Conservation (phyloP, 1,139 yeast species). For the Candida sojae region DNA sequence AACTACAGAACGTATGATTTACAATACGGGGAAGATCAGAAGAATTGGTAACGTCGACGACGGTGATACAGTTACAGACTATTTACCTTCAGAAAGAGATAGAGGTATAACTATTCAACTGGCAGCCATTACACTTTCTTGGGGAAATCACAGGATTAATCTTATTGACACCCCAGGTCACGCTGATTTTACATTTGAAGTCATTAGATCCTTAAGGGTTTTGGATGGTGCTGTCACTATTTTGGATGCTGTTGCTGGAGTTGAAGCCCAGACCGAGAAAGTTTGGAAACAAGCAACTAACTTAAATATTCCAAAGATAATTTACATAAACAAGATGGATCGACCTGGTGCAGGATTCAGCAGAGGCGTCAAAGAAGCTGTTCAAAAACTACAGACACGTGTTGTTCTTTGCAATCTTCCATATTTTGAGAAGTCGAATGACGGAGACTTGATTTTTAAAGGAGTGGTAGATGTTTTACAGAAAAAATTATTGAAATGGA, state of each 20-base stretch:
- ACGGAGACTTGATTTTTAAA: conserved; percentile 50
- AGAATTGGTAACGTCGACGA: conserved; percentile 93
- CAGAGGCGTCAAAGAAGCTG: conserved; percentile 82
- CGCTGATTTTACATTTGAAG: conserved; percentile 96
- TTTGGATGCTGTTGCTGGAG: conserved; percentile 96
- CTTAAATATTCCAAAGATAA: conserved; percentile 68
- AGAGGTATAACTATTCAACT: conserved; percentile 96
- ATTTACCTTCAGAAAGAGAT: conserved; percentile 82
- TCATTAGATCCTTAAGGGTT: conserved; percentile 82
- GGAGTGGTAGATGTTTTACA: conserved; percentile 88
- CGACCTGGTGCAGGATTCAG: conserved; percentile 94
- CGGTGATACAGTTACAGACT: conserved; percentile 96
- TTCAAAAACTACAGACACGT: conserved; percentile 72
- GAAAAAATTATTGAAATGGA: conserved; percentile 68
- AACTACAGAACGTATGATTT: conserved; percentile 89
- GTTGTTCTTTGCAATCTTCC: conserved; percentile 83
- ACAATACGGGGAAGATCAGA: conserved; percentile 77
- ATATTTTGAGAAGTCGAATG: conserved; percentile 47
- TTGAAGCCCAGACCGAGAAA: conserved; percentile 96
- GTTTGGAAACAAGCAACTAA: conserved; percentile 89
- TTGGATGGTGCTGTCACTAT: conserved; percentile 93
- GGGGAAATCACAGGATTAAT: conserved; percentile 78
- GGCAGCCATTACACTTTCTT: conserved; percentile 91
- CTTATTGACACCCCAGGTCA: conserved; percentile 98
- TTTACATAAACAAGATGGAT: conserved; percentile 94